A percentile compares a stretch with the other conserved stretches of the same genome.
phyloP scores from a whole-genome alignment of 306 rosid species.

The Quercus suber region DNA sequence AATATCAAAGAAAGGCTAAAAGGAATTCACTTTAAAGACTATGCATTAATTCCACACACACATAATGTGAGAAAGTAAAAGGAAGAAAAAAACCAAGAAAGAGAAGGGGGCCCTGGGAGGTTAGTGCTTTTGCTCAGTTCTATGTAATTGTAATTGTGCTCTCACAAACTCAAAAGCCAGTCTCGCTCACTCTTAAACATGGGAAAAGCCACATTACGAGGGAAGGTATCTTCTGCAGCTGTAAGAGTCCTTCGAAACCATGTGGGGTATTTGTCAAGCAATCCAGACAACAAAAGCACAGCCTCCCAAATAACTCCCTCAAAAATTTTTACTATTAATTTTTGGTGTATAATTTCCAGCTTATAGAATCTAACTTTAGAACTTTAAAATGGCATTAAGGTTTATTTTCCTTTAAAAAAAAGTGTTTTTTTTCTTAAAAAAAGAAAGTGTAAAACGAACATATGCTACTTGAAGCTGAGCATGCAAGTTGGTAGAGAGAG shows the following conservation, averaged over 20 bases:
- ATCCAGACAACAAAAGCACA: constrained; percentile 26
- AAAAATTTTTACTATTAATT: constrained; percentile 3
- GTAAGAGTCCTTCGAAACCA: constrained; percentile 47
- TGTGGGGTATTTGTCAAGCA: constrained; percentile 48
- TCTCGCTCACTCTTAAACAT: constrained; percentile 34
- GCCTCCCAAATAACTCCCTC: constrained; percentile 13
- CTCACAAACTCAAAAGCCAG: constrained; percentile 15
- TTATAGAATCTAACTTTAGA: background rate
- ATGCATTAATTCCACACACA: constrained; percentile 23
- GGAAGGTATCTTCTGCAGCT: constrained; percentile 79
- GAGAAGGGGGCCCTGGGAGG: constrained; percentile 22
- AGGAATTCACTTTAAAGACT: constrained; percentile 33
- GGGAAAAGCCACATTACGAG: constrained; percentile 69
- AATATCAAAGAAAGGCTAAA: constrained; percentile 14
- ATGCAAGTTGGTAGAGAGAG: too few relatives aligned
- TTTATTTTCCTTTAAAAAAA: too few relatives aligned
- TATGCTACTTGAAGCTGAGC: too few relatives aligned
- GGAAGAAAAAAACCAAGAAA: constrained; percentile 23
- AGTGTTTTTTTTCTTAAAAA: too few relatives aligned
- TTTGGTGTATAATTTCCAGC: background rate
- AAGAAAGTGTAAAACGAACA: too few relatives aligned
- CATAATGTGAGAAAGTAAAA: constrained; percentile 32
- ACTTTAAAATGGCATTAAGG: too few relatives aligned
- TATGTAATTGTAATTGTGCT: constrained; percentile 10
- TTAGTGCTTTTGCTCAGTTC: constrained; percentile 6